Evolutionary conservation across 164 flowering plant genomes (phyloP).

Genomic region (Dillenia turbinata): DNA sequence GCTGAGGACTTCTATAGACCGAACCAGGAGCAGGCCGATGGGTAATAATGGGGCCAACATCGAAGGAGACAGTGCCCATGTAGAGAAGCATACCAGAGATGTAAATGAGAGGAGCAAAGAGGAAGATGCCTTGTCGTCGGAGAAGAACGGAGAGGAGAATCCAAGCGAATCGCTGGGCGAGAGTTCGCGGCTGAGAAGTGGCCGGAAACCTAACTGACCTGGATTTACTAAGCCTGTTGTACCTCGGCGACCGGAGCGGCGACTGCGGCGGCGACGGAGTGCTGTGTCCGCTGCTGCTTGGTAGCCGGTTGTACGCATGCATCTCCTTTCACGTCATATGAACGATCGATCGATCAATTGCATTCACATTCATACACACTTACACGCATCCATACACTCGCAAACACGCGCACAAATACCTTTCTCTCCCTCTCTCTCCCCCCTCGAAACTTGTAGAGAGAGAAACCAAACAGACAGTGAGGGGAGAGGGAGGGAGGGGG

Average conservation of each 20-base stretch:
- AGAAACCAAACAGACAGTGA: too few species aligned
- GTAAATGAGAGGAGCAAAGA: conserved; percentile 75
- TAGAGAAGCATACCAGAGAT: conserved; percentile 78
- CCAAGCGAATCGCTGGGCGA: conserved; percentile 55
- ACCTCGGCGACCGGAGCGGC: conserved; percentile 63
- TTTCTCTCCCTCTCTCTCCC: too few species aligned
- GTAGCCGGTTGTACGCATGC: conserved; percentile 56
- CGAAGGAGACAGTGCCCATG: conserved; percentile 73
- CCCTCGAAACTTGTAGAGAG: too few species aligned
- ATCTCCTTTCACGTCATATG: conserved; percentile 22
- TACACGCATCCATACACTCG: too few species aligned
- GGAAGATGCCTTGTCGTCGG: conserved; percentile 76
- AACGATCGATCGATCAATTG: too few species aligned
- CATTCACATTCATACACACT: too few species aligned
- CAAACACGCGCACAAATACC: too few species aligned
- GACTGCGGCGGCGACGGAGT: conserved; percentile 77
- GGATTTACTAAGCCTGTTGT: conserved; percentile 21
- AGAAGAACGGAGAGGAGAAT: conserved; percentile 59
- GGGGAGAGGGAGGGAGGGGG: too few species aligned
- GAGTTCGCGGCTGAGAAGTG: conserved; percentile 25
- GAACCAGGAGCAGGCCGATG: conserved; percentile 60
- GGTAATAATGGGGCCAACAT: conserved; percentile 42
- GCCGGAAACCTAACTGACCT: conserved; percentile 25
- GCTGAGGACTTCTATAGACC: conserved; percentile 63
- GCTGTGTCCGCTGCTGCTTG: conserved; percentile 58